Base-by-base conservation (phyloP, 768 basidiomycete genomes). In the Termitomyces sp. region DNA sequence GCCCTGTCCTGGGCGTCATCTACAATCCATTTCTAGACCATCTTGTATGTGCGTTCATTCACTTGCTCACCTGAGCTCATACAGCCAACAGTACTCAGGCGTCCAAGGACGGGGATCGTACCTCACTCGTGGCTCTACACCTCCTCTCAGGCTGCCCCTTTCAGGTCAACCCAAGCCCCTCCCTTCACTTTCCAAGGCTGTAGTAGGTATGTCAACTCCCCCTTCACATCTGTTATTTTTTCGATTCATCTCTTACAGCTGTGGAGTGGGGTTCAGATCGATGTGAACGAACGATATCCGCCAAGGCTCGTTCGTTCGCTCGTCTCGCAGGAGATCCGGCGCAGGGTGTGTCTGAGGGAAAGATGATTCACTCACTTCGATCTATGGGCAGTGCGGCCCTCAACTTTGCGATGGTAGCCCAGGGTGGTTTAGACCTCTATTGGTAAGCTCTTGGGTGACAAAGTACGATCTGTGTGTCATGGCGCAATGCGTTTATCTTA, bases 201-300 rank as follows among this genome's bases (percentile, higher is more conserved):
- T 90, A 45, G 78, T 94, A 40, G 86, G 87, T 84, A 58, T 43
- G 67, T 60, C 31, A n/a, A 19, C 21, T n/a, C 1, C 33, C 26
- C 50, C 35, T 37, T 57, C 48, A 48, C 17, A 15, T n/a, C 33
- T 3, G 8, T 43, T 30, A 33, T 5, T 12, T 19, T 14, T 49
- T 60, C 28, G 21, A 51, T 46, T 56, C 44, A 19, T 53, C 46
- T 33, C 9, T n/a, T 10, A 10, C 73, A 80, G 92, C 85, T 11
- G 76, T 93, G 38, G 94, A 97, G 70, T 98, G 91, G 90, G 94
- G 93, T 40, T 86, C 89, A 3, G 91, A 94, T 67, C 80, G 93
- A 28, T 74, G 76, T 5, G 66, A 71, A 11, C 73, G 71, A 9
- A 73, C 78, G 10, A 78, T 93, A 40, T 65, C 67, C 5, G 73